Base-by-base conservation (phyloP, 2,329 filamentous ascomycete genomes). In the Byssochlamys sp. region DNA sequence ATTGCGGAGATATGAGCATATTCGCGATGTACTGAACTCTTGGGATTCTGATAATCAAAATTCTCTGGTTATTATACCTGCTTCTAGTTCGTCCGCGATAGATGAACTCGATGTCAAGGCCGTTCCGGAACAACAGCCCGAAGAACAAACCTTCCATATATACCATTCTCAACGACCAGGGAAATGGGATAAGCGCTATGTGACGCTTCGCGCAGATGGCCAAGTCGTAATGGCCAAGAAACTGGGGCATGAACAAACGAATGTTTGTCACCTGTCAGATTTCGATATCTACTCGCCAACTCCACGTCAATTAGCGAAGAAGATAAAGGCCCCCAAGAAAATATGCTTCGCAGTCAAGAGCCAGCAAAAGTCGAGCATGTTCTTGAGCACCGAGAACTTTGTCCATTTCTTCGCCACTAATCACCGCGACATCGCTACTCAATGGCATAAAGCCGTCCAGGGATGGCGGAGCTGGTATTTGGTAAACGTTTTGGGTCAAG, bases 381-480 rank as follows among this genome's bases (percentile, higher is more conserved):
- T 96, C 67, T 76, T 90, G 56, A 86, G 87, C 56, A 88, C 86
- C 2, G 85, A 89, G 55, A 92, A 92, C 64, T 97, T 90, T 68
- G 88, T 95, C 2, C 92, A 97, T 68, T 96, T 92, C 73, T 95
- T 97, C 75, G 87, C 84, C 58, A 90, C 88, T 1, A 89, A 90
- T 51, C 89, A 96, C 65, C 76, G 80, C 4, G 70, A 76, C 1
- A 72, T 85, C 0, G 89, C 89, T 0, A 79, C 81, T n/a, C 75
- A 77, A 12, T 96, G 92, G 74, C 85, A 88, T 66, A 78, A 81
- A 14, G 80, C 81, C 26, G 80, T 95, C 1, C 90, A 96, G 60
- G 76, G 76, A 45, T 96, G 91, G 91, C 84, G 92, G 58, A 95
- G 89, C 71, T 96, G 91, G 90, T 96, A 96, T 67, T 75, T 96